Evolutionary conservation across 768 basidiomycete genomes (phyloP).

Genomic region (Lepiota venenata): DNA sequence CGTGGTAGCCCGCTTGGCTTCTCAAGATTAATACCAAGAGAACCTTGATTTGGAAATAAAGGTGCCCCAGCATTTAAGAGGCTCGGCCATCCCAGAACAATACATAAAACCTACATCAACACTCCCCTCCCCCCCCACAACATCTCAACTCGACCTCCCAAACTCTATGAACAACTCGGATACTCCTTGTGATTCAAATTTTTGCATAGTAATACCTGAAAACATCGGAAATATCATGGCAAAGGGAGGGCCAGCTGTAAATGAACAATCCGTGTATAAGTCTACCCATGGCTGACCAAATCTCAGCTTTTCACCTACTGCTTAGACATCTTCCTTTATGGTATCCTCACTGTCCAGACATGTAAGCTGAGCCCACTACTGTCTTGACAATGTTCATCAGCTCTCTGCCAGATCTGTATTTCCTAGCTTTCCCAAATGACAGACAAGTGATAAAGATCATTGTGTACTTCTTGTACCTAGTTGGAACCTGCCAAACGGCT

Average conservation of each 20-base stretch:
- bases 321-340: constrained; percentile 2
- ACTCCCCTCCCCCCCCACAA: too few relatives aligned
- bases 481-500: neutral
- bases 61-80: too few relatives aligned
- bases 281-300: neutral
- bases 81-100: too few relatives aligned
- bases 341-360: constrained; percentile 2
- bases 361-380: neutral
- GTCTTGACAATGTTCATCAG: neutral
- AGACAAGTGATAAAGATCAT: neutral
- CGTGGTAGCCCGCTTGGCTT: too few relatives aligned
- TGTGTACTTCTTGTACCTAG: neutral
- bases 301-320: constrained; percentile 1
- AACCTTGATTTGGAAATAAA: too few relatives aligned
- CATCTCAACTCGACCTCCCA: too few relatives aligned
- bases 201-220: too few relatives aligned
- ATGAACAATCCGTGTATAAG: neutral
- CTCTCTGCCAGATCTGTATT: neutral
- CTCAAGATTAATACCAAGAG: too few relatives aligned
- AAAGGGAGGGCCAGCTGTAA: neutral
- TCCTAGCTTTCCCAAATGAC: constrained; percentile 1
- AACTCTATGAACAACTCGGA: too few relatives aligned
- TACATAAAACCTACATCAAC: too few relatives aligned
- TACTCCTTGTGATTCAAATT: too few relatives aligned
- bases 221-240: neutral